A percentile compares a stretch with the other conserved stretches of the same genome.
Conservation (phyloP, 345 rosid species). For the Microthlaspi erraticum region DNA sequence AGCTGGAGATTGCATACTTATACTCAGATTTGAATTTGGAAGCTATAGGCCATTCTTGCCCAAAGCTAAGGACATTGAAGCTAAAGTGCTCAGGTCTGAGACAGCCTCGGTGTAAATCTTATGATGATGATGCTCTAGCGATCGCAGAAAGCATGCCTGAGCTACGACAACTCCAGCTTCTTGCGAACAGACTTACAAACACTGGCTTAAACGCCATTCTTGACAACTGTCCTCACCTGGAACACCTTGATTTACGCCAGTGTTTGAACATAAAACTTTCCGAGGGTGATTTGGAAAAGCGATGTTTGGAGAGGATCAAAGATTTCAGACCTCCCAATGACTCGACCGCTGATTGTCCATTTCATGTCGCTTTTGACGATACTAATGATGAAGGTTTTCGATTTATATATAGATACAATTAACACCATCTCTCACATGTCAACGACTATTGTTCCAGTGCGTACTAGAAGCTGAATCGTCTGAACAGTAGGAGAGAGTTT, state of each 20-base stretch:
- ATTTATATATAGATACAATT: too few relatives aligned
- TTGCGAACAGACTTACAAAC: neutral
- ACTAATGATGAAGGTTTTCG: too few relatives aligned
- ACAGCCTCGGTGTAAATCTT: constrained; percentile 20
- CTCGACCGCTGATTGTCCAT: too few relatives aligned
- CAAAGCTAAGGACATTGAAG: constrained; percentile 33
- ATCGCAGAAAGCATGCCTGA: constrained; percentile 63
- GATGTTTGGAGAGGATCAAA: constrained; percentile 21
- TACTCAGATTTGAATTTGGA: neutral
- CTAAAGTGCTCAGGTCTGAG: constrained; percentile 1
- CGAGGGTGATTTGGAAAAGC: neutral
- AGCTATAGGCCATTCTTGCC: constrained; percentile 35
- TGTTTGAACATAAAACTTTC: neutral
- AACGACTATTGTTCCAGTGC: too few relatives aligned
- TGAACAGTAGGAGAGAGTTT: too few relatives aligned
- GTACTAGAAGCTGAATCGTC: too few relatives aligned
- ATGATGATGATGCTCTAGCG: constrained; percentile 53
- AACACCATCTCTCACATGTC: too few relatives aligned
- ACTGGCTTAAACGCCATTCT: constrained; percentile 2
- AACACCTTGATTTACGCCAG: constrained; percentile 14
- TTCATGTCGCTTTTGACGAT: too few relatives aligned
- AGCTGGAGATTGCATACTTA: constrained; percentile 53
- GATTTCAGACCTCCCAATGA: neutral
- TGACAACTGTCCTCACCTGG: neutral
- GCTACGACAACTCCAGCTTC: constrained; percentile 48